Evolutionary conservation across 108 stramenopile species (phyloP).

Genomic region (Skeletonema marinoi): DNA sequence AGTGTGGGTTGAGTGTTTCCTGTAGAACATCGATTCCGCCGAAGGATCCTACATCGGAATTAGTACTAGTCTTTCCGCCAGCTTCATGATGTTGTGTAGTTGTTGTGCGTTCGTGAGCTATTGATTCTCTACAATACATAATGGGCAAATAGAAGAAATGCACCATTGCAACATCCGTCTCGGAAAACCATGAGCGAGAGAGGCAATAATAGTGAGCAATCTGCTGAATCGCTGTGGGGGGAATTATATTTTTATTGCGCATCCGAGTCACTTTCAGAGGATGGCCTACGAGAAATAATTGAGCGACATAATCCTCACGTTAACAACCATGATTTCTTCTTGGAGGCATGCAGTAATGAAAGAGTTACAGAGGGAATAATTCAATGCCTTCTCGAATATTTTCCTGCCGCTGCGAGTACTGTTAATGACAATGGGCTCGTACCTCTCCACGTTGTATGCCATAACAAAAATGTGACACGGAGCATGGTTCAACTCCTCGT

Average conservation of each 20-base stretch:
- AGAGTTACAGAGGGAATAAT: background rate
- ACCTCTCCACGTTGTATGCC: background rate
- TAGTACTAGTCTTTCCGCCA: too few species aligned
- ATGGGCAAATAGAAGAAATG: too few species aligned
- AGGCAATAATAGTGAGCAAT: too few species aligned
- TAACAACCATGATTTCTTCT: slow-evolving; percentile 1
- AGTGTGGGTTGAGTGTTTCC: too few species aligned
- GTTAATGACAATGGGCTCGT: background rate
- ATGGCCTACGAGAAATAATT: background rate
- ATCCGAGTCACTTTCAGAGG: background rate
- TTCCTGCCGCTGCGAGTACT: background rate
- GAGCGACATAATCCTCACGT: background rate
- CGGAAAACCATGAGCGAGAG: too few species aligned
- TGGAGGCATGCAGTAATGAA: slow-evolving; percentile 4
- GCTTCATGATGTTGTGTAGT: too few species aligned
- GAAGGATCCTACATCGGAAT: too few species aligned
- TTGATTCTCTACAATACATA: too few species aligned
- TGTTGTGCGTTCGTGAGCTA: too few species aligned
- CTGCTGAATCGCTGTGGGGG: background rate
- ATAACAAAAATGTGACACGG: background rate
- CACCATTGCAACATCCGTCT: too few species aligned
- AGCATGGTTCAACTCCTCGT: slow-evolving; percentile 3
- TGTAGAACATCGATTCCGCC: too few species aligned
- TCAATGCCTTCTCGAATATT: background rate
- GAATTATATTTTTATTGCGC: background rate